Evolutionary conservation across 345 rosid genomes (phyloP), one percentile per base, ranked within the genome.

Genomic region (Brassica rapa): DNA sequence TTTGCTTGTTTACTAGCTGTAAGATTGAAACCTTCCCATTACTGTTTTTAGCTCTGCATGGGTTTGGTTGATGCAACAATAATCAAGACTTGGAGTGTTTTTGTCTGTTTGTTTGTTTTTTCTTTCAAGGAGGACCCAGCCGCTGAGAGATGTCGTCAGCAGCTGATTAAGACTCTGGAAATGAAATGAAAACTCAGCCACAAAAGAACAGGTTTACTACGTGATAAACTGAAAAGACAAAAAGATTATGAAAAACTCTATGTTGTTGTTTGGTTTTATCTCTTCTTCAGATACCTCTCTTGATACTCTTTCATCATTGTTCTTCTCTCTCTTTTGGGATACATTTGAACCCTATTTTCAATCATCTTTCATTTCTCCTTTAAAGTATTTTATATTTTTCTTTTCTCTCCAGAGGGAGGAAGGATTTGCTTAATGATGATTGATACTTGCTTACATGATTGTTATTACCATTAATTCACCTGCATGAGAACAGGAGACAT

Each of bases 1-100:
- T 82, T 82, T 2, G 15, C 60, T 1, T 1, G 8, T 12, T 68
- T 74, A 19, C 16, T 80, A 49, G 75, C 21, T 39, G 88, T 86
- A 82, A 62, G 78, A 64, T 16, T 69, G 24, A 33, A 35, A 24
- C 32, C 12, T 30, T 19, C 9, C n/a, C 51, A 11, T 41, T 41
- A 41, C 51, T 41, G 21, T 72, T 49, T 72, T 49, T 19, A 4
- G 11, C 35, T 27, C n/a, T 25, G 29, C 55, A 35, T 74, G 56
- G 75, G 16, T 68, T 53, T 79, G 30, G 62, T 39, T 71, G 15
- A 49, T 43, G 35, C 5, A 67, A 1, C 57, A 73, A 35, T n/a
- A 39, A 43, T 79, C 27, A 33, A 70, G 57, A 37, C 41, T 71
- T 0, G 9, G 5, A 5, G 68, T 61, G 35, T 60, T 57, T 27